Conservation (phyloP, 2,329 filamentous ascomycete genomes). For the Paracamarosporium sp. region DNA sequence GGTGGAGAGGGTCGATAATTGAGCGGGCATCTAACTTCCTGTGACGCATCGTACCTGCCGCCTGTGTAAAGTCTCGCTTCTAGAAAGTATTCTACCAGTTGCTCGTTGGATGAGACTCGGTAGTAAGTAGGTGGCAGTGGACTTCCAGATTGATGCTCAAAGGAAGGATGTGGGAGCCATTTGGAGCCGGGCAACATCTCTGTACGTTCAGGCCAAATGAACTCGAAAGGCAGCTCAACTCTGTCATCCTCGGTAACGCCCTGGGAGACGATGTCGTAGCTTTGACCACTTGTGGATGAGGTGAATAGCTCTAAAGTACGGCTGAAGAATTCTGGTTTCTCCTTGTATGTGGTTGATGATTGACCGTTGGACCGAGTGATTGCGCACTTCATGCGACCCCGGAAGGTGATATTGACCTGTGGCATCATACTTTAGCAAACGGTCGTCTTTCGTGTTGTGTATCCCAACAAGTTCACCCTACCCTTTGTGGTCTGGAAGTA, state of each 20-base stretch:
- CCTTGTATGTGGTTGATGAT: constrained; percentile 7
- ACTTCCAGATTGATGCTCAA: constrained; percentile 17
- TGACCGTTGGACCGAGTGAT: constrained; percentile 3
- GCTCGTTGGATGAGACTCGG: not conserved
- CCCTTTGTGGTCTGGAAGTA: constrained; percentile 22
- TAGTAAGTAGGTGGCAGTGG: constrained; percentile 28
- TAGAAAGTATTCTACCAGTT: constrained; percentile 11
- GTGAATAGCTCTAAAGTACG: constrained; percentile 25
- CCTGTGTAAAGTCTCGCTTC: constrained; percentile 7
- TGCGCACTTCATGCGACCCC: constrained; percentile 4
- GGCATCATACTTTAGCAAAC: not conserved
- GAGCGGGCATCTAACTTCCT: constrained; percentile 24
- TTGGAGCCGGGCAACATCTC: constrained; percentile 16
- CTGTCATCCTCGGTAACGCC: constrained; percentile 25
- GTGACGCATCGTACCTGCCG: constrained; percentile 11
- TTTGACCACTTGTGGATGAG: constrained; percentile 20
- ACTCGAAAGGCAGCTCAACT: constrained; percentile 34
- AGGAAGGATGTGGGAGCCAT: constrained; percentile 17
- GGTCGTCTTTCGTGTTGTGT: constrained; percentile 19
- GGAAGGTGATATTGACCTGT: constrained; percentile 12
- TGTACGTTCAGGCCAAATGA: constrained; percentile 29
- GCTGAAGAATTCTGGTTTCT: constrained; percentile 25
- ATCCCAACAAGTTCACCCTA: constrained; percentile 21
- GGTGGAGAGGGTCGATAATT: constrained; percentile 23
- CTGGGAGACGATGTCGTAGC: constrained; percentile 29